Evolutionary conservation across 768 basidiomycete species (phyloP), one percentile per base, ranked within the genome.

Genomic region (Rhizopogon sp.): DNA sequence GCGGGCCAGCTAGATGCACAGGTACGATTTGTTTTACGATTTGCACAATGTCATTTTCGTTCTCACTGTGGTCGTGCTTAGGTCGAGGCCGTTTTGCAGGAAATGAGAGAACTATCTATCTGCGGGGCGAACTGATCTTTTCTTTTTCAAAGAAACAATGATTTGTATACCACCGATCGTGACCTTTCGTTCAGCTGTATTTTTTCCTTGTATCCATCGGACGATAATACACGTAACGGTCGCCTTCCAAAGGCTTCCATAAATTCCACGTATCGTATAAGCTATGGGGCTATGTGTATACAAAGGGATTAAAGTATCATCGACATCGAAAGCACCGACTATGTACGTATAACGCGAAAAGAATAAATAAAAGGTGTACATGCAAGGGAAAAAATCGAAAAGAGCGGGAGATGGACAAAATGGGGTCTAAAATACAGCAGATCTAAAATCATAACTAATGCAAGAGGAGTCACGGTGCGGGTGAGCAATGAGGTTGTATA

Each of bases 11-110:
- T 99, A 50, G 97, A 99, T 69, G 87, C 90, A 40, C 95, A 98
- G 80, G 91, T 87, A 64, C 44, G 72, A 29, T 39, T 53, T 56
- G 1, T 25, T 40, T 6, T 40, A 4, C 25, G 25, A 25, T 25
- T 25, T 25, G 5, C 25, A 25, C 25, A 3, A 25, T 25, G 25
- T 4, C 25, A 25, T 25, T 25, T 25, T 25, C 25, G 25, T 25
- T 25, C 25, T 25, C 25, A 25, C 25, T 25, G 25, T 25, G 25
- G 25, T 25, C 25, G 25, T 25, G 57, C 35, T 17, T 54, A 90
- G 87, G 93, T 98, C n/a, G 97, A 98, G 71, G 87, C 85, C 14
- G 91, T 94, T n/a, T 74, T 99, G 45, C 90, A 93, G 64, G 93
- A 98, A 73, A 98, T 99, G 94, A 84, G 85, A 67, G 94, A 96